A percentile compares a stretch with the other conserved stretches of the same genome.
phyloP scores from a whole-genome alignment of 2,329 filamentous ascomycete species.

The Ophiostoma himal-ulmi region DNA sequence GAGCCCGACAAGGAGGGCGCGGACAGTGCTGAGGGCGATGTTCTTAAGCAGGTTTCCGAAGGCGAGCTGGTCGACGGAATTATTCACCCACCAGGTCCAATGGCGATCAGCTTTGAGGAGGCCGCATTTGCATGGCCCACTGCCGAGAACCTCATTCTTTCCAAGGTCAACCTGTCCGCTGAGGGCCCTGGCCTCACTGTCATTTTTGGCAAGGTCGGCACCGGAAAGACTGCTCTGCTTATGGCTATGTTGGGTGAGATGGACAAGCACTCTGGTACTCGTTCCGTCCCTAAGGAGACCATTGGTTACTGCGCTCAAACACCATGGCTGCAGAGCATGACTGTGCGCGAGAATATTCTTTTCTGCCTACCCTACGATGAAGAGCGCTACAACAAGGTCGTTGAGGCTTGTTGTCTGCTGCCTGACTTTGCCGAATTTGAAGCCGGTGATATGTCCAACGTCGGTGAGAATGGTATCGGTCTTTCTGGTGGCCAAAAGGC shows the following conservation, averaged over 20 bases:
- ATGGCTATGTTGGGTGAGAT: conserved; percentile 57
- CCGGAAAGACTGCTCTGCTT: conserved; percentile 56
- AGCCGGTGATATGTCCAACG: conserved; percentile 52
- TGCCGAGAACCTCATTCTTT: conserved; percentile 47
- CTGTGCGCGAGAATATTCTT: conserved; percentile 58
- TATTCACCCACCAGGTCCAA: conserved; percentile 24
- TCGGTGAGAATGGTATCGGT: conserved; percentile 58
- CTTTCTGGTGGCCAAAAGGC: conserved; percentile 60
- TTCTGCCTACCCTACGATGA: conserved; percentile 53
- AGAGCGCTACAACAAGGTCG: conserved; percentile 50
- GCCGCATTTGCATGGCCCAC: conserved; percentile 80
- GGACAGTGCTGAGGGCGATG: conserved; percentile 33
- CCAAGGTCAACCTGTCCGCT: conserved; percentile 39
- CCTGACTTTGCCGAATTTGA: conserved; percentile 53
- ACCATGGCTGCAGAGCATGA: conserved; percentile 61
- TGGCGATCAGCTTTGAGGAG: conserved; percentile 50
- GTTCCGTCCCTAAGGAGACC: conserved; percentile 44
- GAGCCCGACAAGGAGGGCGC: conserved; percentile 68
- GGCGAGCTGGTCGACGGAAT: conserved; percentile 17
- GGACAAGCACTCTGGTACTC: conserved; percentile 54
- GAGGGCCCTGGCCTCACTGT: conserved; percentile 49
- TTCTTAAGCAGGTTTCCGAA: conserved; percentile 18
- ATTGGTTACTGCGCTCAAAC: conserved; percentile 55
- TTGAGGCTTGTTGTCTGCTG: conserved; percentile 55
- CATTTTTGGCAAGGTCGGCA: conserved; percentile 54